Evolutionary conservation across 2,329 filamentous ascomycete species (phyloP), one percentile per base, ranked within the genome.

Genomic region (Colletotrichum sp.): DNA sequence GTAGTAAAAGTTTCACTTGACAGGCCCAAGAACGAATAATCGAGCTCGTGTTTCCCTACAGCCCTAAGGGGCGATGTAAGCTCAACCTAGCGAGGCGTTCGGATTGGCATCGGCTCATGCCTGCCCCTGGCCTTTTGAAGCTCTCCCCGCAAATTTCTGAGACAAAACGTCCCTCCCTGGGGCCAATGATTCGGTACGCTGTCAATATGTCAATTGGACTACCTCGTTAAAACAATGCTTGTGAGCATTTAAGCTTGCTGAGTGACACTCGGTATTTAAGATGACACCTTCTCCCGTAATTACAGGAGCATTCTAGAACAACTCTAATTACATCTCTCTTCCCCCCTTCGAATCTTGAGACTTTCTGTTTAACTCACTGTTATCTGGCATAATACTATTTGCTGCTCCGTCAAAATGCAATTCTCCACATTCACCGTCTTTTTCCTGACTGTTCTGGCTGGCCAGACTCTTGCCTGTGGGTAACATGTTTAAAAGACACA

Each of bases 301-400:
- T 3, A 5, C 6, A 13, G 4, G 11, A 52, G n/a, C 6, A 52
- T 52, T 52, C 44, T 13, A 8, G 44, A 52, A 52, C 44, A 52
- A 52, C 44, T 52, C 1, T 22, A 52, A 52, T 22, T 6, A 2
- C 11, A 52, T 52, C 44, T 52, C 44, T 7, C 3, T 13, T 22
- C n/a, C 5, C 4, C 6, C n/a, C 5, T 22, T 52, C 11, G 2
- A 13, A 8, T 3, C 4, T 1, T n/a, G 6, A 22, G 11, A 13
- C 44, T 52, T 52, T 22, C 11, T 5, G n/a, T 52, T 22, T 52
- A 5, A 52, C 8, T 49, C 3, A 22, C 5, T 3, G n/a, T 52
- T 13, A 52, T 52, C 44, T 52, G 44, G 44, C 16, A 52, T 22
- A 52, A 52, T 6, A 22, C 6, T 52, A 13, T 5, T 13, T 52